These are phyloP conservation scores for Curvularia verruculosa DNA, from an alignment of 2,329 filamentous ascomycete species.

Conservation along the genomic window DNA sequence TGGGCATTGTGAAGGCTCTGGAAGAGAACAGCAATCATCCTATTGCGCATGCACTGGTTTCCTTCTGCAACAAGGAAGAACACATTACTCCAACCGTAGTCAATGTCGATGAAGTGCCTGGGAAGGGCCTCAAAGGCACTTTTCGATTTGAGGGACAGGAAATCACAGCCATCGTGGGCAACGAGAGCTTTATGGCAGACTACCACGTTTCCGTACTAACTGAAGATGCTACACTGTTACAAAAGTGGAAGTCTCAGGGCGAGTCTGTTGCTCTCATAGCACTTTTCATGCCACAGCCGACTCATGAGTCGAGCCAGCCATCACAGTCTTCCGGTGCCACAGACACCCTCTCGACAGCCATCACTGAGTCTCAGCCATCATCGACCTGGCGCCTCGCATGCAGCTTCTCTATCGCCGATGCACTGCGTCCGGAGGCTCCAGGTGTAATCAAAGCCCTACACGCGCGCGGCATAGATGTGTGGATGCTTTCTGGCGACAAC, in stretches of 20 bases:
- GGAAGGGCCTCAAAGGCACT: constrained; percentile 70
- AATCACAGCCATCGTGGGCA: constrained; percentile 67
- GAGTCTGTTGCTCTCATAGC: constrained; percentile 52
- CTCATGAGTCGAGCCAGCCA: background rate
- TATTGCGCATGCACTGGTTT: constrained; percentile 71
- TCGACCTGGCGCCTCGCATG: constrained; percentile 59
- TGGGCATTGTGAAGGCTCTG: constrained; percentile 64
- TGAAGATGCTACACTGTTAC: constrained; percentile 29
- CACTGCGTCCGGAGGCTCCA: constrained; percentile 74
- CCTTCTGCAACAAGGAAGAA: constrained; percentile 59
- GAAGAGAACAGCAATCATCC: constrained; percentile 78
- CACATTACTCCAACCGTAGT: constrained; percentile 28
- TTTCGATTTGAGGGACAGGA: constrained; percentile 49
- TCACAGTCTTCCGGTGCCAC: background rate
- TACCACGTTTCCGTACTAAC: constrained; percentile 41
- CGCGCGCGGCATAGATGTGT: constrained; percentile 72
- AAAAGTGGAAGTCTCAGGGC: constrained; percentile 51
- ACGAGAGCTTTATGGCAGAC: constrained; percentile 69
- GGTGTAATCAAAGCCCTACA: constrained; percentile 69
- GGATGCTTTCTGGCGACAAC: constrained; percentile 95
- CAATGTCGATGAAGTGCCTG: constrained; percentile 69
- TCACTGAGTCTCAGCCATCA: constrained; percentile 1
- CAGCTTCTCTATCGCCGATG: constrained; percentile 78
- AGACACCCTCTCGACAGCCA: constrained; percentile 2
- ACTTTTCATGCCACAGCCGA: constrained; percentile 14